Evolutionary conservation across 495 filamentous ascomycete genomes (phyloP).

Genomic region (Ascodesmis nigricans): DNA sequence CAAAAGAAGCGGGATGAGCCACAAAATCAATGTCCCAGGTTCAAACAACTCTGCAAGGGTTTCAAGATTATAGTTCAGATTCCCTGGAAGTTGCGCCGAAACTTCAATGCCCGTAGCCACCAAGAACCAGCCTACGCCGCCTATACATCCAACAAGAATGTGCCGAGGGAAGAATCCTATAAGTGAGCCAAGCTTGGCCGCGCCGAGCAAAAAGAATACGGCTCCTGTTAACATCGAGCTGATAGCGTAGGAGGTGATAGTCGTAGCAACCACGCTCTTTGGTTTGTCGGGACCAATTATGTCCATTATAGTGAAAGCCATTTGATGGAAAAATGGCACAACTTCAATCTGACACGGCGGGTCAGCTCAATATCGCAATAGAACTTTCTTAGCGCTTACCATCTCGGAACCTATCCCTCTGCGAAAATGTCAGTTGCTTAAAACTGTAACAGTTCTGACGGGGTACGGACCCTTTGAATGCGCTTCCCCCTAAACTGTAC

Average conservation of each 20-base stretch:
- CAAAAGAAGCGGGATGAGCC: conserved; percentile 57
- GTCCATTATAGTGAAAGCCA: conserved; percentile 72
- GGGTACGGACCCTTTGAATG: too few relatives aligned
- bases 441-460: too few relatives aligned
- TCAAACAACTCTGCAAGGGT: conserved; percentile 51
- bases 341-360: conserved; percentile 87
- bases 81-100: conserved; percentile 68
- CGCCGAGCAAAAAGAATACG: conserved; percentile 79
- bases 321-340: conserved; percentile 91
- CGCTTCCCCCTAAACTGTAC: conserved; percentile 67
- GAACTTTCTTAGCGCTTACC: conserved; percentile 31
- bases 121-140: conserved; percentile 93
- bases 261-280: conserved; percentile 72
- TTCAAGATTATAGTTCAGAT: conserved; percentile 52
- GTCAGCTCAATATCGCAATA: not conserved
- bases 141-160: conserved; percentile 92
- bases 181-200: conserved; percentile 62
- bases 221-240: conserved; percentile 78
- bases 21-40: conserved; percentile 52
- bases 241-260: conserved; percentile 70
- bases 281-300: conserved; percentile 59
- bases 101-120: conserved; percentile 82
- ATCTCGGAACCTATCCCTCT: conserved; percentile 91
- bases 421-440: too few relatives aligned
- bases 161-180: conserved; percentile 92